Evolutionary conservation across 2,329 filamentous ascomycete species (phyloP).

Genomic region (Paraconiothyrium brasiliense): DNA sequence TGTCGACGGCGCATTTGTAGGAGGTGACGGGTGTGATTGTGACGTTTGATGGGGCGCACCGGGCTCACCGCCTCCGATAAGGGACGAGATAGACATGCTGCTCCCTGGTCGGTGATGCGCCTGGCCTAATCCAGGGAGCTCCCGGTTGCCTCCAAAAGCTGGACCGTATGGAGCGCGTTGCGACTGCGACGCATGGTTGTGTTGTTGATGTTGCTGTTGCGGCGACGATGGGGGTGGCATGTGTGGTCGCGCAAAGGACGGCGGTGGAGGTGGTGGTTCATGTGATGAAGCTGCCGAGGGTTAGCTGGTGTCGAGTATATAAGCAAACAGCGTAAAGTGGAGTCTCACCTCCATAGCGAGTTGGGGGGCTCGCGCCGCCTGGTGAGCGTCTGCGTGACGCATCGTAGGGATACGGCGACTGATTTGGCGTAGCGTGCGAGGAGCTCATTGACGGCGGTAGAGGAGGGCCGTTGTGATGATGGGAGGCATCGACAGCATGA

Average conservation of each 20-base stretch:
- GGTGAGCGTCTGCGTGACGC: constrained; percentile 54
- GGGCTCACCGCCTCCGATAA: constrained; percentile 67
- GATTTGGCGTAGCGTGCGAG: constrained; percentile 41
- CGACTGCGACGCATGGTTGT: constrained; percentile 47
- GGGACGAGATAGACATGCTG: constrained; percentile 79
- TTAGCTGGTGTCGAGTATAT: constrained; percentile 30
- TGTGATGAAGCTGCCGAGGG: constrained; percentile 44
- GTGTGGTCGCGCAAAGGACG: constrained; percentile 54
- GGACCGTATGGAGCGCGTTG: constrained; percentile 57
- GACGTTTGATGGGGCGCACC: constrained; percentile 48
- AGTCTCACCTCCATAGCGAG: constrained; percentile 48
- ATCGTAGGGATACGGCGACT: constrained; percentile 55
- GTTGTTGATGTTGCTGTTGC: constrained; percentile 51
- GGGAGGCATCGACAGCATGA: constrained; percentile 38
- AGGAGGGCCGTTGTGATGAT: constrained; percentile 44
- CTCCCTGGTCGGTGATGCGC: constrained; percentile 66
- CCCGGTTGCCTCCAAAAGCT: constrained; percentile 60
- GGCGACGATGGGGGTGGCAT: constrained; percentile 62
- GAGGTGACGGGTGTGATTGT: constrained; percentile 60
- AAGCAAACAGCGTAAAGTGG: constrained; percentile 20
- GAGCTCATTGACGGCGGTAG: constrained; percentile 47
- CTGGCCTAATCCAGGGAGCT: constrained; percentile 62
- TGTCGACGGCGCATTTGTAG: constrained; percentile 48
- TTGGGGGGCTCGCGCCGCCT: constrained; percentile 47
- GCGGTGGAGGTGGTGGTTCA: constrained; percentile 51